Conservation (phyloP, 2,329 filamentous ascomycete genomes). For the Diaporthe sp. region DNA sequence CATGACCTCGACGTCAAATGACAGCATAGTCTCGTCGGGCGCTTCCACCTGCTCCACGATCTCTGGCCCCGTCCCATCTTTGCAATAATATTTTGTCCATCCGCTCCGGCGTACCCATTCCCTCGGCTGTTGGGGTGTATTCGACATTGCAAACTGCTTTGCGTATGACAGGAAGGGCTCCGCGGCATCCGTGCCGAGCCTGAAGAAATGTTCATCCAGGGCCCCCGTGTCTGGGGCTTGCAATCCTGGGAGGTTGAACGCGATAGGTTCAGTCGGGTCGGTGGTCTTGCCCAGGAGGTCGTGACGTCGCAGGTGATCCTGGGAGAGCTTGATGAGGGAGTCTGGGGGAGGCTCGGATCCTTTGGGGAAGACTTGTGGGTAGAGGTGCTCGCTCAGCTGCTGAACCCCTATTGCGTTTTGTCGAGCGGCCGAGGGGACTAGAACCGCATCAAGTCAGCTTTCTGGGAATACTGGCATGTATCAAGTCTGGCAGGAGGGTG, state of each 20-base stretch:
- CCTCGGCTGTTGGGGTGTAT: slow-evolving; percentile 71
- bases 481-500: slow-evolving; percentile 6
- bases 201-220: slow-evolving; percentile 94
- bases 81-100: slow-evolving; percentile 92
- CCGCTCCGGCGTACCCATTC: slow-evolving; percentile 86
- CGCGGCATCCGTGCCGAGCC: slow-evolving; percentile 86
- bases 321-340: slow-evolving; percentile 84
- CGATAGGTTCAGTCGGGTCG: slow-evolving; percentile 81
- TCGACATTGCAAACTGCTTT: slow-evolving; percentile 77
- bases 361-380: slow-evolving; percentile 83
- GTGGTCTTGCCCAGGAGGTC: slow-evolving; percentile 92
- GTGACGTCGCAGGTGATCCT: slow-evolving; percentile 86
- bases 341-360: slow-evolving; percentile 69
- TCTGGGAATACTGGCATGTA: slow-evolving; percentile 36
- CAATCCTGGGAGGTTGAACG: slow-evolving; percentile 86
- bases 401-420: slow-evolving; percentile 96
- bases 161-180: slow-evolving; percentile 86
- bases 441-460: slow-evolving; percentile 40
- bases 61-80: slow-evolving; percentile 69
- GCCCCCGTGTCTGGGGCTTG: slow-evolving; percentile 73
- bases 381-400: slow-evolving; percentile 87
- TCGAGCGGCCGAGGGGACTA: slow-evolving; percentile 72
- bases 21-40: slow-evolving; percentile 85
- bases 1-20: slow-evolving; percentile 97
- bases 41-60: slow-evolving; percentile 76